These are phyloP conservation scores for Russula sp. DNA, from an alignment of 768 basidiomycete species.

Conservation along the genomic window DNA sequence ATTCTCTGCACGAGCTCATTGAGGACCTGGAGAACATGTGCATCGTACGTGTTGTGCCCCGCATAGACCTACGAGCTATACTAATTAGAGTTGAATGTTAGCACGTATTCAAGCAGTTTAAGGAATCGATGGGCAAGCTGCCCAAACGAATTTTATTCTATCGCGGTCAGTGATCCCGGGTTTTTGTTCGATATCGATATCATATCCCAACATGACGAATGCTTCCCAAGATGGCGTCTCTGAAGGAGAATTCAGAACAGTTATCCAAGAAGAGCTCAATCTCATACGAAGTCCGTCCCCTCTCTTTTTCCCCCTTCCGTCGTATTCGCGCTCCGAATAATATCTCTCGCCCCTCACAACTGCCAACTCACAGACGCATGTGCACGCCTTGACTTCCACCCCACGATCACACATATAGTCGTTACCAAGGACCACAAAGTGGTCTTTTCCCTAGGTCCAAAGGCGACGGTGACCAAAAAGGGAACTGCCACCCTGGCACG, in stretches of 20 bases:
- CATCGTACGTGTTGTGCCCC: slow-evolving; percentile 40
- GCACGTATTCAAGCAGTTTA: slow-evolving; percentile 52
- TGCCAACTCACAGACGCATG: slow-evolving; percentile 55
- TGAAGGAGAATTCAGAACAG: slow-evolving; percentile 49
- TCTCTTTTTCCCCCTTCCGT: neutral
- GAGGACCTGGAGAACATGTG: slow-evolving; percentile 69
- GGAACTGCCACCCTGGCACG: slow-evolving; percentile 73
- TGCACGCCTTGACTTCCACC: slow-evolving; percentile 49
- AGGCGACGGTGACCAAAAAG: slow-evolving; percentile 39
- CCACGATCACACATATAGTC: slow-evolving; percentile 69
- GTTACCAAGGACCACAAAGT: slow-evolving; percentile 77
- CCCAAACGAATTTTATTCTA: slow-evolving; percentile 74
- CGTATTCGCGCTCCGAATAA: neutral
- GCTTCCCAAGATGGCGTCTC: slow-evolving; percentile 47
- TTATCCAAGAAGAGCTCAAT: slow-evolving; percentile 52
- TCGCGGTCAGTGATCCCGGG: slow-evolving; percentile 47
- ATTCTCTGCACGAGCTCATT: slow-evolving; percentile 68
- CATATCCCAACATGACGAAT: neutral
- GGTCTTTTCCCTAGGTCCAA: slow-evolving; percentile 49
- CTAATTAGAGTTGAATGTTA: neutral
- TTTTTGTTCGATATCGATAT: neutral
- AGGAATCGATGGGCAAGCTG: slow-evolving; percentile 47
- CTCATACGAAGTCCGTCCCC: slow-evolving; percentile 49
- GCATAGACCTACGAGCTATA: no score
- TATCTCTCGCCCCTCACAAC: neutral